A percentile compares a stretch with the other conserved stretches of the same genome.
Evolutionary conservation across 352 stramenopile genomes (phyloP).

Genomic region (Pythium sukuiense): DNA sequence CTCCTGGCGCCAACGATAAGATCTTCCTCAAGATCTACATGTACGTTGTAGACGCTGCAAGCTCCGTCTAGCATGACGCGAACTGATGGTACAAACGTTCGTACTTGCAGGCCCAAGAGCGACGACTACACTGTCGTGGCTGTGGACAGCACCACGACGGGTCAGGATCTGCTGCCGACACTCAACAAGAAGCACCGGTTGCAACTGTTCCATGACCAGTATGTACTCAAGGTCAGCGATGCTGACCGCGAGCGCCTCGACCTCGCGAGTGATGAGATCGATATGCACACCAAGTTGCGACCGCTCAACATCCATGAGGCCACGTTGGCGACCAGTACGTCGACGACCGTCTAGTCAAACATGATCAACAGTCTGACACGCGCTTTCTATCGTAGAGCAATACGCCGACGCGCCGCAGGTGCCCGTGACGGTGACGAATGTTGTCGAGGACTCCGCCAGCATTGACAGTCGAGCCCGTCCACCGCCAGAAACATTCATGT

Average conservation of each 20-base stretch:
- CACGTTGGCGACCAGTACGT: slow-evolving; percentile 82
- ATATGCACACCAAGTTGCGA: slow-evolving; percentile 85
- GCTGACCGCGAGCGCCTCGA: slow-evolving; percentile 79
- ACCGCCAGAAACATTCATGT: slow-evolving; percentile 88
- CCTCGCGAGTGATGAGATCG: slow-evolving; percentile 81
- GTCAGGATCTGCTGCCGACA: slow-evolving; percentile 81
- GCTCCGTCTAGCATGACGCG: too few species aligned
- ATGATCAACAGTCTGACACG: background rate
- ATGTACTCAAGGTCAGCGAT: slow-evolving; percentile 89
- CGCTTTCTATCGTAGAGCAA: slow-evolving; percentile 49
- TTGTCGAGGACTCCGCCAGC: slow-evolving; percentile 65
- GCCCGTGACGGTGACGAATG: slow-evolving; percentile 57
- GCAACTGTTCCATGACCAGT: slow-evolving; percentile 85
- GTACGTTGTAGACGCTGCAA: slow-evolving; percentile 30
- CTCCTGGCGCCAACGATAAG: slow-evolving; percentile 64
- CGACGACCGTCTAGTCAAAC: background rate
- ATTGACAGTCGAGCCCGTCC: slow-evolving; percentile 68
- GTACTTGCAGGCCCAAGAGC: slow-evolving; percentile 67
- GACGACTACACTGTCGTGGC: slow-evolving; percentile 89
- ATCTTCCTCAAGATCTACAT: slow-evolving; percentile 89
- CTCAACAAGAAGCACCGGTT: slow-evolving; percentile 87
- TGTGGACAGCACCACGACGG: slow-evolving; percentile 75
- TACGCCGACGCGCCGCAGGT: slow-evolving; percentile 84
- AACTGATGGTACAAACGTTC: too few species aligned
- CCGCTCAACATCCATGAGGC: slow-evolving; percentile 87